A percentile compares a stretch with the other conserved stretches of the same genome.
phyloP scores from a whole-genome alignment of 208 protist species.

The Trichomonas vaginalis region DNA sequence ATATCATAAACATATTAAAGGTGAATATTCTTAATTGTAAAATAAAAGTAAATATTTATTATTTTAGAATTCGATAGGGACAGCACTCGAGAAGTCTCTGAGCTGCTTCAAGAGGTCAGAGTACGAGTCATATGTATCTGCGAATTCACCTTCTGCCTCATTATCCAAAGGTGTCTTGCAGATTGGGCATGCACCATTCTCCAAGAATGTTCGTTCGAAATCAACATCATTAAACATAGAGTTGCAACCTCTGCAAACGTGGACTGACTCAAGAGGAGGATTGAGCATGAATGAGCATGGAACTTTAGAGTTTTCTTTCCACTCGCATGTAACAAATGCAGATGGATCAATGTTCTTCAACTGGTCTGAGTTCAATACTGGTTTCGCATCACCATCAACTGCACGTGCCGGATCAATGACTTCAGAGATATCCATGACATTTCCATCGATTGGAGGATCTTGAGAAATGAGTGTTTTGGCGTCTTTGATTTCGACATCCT shows the following conservation, averaged over 20 bases:
- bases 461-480: not conserved
- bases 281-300: not conserved
- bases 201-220: not conserved
- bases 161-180: not conserved
- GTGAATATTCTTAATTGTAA: too few relatives aligned
- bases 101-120: not conserved
- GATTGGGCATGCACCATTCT: not conserved
- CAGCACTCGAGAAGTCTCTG: not conserved
- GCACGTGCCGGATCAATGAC: not conserved
- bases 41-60: not conserved
- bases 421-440: not conserved
- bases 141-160: not conserved
- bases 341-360: not conserved
- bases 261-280: not conserved
- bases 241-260: not conserved
- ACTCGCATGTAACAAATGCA: not conserved
- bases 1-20: too few relatives aligned
- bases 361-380: not conserved
- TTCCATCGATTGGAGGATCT: not conserved
- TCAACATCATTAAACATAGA: not conserved
- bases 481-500: not conserved
- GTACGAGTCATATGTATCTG: not conserved
- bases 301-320: not conserved
- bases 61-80: constrained; percentile 2
- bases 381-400: not conserved